phyloP scores from a whole-genome alignment of 2,329 filamentous ascomycete genomes.

The Fusarium sp. region DNA sequence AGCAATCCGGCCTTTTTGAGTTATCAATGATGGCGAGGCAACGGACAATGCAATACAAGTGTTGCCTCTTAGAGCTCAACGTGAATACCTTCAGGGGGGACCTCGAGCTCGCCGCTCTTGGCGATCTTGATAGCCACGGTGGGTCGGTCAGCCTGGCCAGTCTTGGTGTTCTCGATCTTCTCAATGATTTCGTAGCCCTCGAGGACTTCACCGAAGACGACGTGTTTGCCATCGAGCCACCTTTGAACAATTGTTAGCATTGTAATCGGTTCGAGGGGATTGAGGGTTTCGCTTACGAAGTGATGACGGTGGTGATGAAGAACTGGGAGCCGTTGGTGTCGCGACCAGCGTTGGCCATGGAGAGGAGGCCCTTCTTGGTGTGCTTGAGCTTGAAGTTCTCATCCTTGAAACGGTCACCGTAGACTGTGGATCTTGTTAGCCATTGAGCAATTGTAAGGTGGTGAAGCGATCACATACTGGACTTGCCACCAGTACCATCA shows the following conservation, averaged over 20 bases:
- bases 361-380: slow-evolving; percentile 84
- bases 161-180: slow-evolving; percentile 80
- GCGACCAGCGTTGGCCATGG: slow-evolving; percentile 87
- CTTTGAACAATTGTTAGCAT: slow-evolving; percentile 54
- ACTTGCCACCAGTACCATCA: slow-evolving; percentile 87
- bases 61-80: slow-evolving; percentile 78
- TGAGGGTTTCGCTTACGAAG: slow-evolving; percentile 67
- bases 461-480: slow-evolving; percentile 67
- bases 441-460: slow-evolving; percentile 18
- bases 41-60: slow-evolving; percentile 43
- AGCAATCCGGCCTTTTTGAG: slow-evolving; percentile 48
- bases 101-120: slow-evolving; percentile 86
- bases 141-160: slow-evolving; percentile 75
- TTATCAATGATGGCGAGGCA: slow-evolving; percentile 38
- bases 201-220: slow-evolving; percentile 89
- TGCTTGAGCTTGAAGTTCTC: slow-evolving; percentile 98
- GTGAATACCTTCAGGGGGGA: slow-evolving; percentile 93
- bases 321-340: slow-evolving; percentile 93
- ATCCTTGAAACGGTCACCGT: slow-evolving; percentile 84
- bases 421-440: slow-evolving; percentile 66
- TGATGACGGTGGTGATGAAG: slow-evolving; percentile 89
- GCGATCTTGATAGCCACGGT: slow-evolving; percentile 77
- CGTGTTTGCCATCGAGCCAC: slow-evolving; percentile 87
- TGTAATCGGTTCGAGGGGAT: background rate
- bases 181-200: slow-evolving; percentile 86